These are phyloP conservation scores for Carallia pectinifolia DNA, from an alignment of 345 rosid species.

Conservation along the genomic window DNA sequence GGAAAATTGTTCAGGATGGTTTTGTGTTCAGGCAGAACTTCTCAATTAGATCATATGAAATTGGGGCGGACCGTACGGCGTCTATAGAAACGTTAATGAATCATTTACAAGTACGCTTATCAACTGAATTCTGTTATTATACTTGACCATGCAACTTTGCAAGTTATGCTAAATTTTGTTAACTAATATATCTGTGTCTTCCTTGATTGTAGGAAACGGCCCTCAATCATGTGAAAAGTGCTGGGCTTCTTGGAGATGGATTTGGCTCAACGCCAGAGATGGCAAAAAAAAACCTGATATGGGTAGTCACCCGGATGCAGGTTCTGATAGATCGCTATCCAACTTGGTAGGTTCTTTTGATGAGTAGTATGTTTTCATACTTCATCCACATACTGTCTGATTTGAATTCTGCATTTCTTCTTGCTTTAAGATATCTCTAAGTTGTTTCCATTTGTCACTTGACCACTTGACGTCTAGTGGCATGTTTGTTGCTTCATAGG, in stretches of 20 bases:
- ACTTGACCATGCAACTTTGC: background rate
- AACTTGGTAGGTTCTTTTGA: slow-evolving; percentile 61
- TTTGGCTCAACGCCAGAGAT: slow-evolving; percentile 98
- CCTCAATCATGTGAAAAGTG: slow-evolving; percentile 82
- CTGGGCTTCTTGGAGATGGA: slow-evolving; percentile 90
- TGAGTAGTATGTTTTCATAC: background rate
- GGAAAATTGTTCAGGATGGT: slow-evolving; percentile 91
- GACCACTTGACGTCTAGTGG: background rate
- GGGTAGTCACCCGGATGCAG: slow-evolving; percentile 98
- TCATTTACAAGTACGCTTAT: slow-evolving; percentile 74
- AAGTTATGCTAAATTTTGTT: too few relatives aligned
- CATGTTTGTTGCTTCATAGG: too few relatives aligned
- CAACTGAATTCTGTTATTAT: background rate
- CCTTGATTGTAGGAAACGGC: slow-evolving; percentile 82
- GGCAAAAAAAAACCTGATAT: slow-evolving; percentile 86
- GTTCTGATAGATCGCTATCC: slow-evolving; percentile 90
- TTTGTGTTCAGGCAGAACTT: slow-evolving; percentile 80
- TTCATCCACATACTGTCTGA: background rate
- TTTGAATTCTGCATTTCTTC: slow-evolving; percentile 1
- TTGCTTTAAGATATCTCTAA: background rate
- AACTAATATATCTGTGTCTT: background rate
- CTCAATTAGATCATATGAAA: slow-evolving; percentile 92
- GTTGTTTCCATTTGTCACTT: background rate
- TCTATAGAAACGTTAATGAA: slow-evolving; percentile 97
- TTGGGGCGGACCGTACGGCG: slow-evolving; percentile 96